Base-by-base conservation (phyloP, 192 early-diverging fungal species). In the Fimicolochytrium jonesii region DNA sequence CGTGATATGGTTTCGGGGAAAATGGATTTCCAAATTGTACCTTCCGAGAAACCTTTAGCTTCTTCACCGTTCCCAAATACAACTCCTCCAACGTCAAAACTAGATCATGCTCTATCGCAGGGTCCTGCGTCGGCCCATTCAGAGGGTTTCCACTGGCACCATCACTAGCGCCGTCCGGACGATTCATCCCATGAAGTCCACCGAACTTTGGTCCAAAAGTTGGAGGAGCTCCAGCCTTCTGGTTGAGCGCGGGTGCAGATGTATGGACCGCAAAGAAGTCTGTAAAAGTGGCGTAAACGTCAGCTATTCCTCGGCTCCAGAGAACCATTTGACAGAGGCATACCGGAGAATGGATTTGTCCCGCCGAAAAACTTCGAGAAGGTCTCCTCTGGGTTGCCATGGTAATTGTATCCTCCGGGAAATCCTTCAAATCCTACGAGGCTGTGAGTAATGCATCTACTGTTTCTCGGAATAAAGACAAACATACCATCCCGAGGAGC, bases 131-230 rank as follows among this genome's bases (percentile, higher is more conserved):
- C 3, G 76, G 74, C 30, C 67, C 54, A 6, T 46, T 31, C 1
- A 55, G 23, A 5, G 52, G 62, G 26, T 37, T 55, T 15, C 33
- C 18, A n/a, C n/a, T n/a, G 13, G 53, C 29, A 23, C 36, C 18
- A 23, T 50, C 48, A 11, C 49, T 26, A 7, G 56, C 71, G 29
- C 54, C 46, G 18, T 68, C 58, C 22, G 46, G 41, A 6, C 50
- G 44, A 51, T 72, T 76, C 77, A 84, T 78, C 15, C 82, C 82
- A 64, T 79, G 58, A 50, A 84, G 57, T 3, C 82, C 82, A 35
- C 79, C 79, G 66, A 84, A 82, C 39, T 76, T 77, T 50, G 53
- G 36, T 13, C 82, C 82, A 71, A 84, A 84, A 23, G 59, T 57
- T 26, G 70, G 47, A 11, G 75, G 35, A 28, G 45, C 56, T 9